These are phyloP conservation scores for Taiozyma sp. DNA, from an alignment of 1,139 yeast species.

Conservation along the genomic window DNA sequence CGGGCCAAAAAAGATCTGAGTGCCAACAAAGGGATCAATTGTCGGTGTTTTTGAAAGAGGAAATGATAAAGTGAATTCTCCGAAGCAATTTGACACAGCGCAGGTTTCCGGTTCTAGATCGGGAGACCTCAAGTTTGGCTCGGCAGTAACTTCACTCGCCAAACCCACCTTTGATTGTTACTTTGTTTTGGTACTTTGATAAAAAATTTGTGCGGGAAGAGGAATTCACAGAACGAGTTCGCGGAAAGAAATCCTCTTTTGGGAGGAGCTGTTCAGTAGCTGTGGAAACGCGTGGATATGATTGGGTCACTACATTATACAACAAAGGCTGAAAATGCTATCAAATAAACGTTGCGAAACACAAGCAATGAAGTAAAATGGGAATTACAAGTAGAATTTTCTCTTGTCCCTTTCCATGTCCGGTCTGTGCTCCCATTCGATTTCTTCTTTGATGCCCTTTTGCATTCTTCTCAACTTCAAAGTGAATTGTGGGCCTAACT, in stretches of 20 bases:
- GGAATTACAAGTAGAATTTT: constrained; percentile 69
- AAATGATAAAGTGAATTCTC: not conserved
- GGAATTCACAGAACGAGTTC: not conserved
- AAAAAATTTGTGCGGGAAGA: not conserved
- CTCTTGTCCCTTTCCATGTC: constrained; percentile 96
- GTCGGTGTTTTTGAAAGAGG: not conserved
- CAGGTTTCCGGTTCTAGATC: not conserved
- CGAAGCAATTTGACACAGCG: not conserved
- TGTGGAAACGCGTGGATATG: not conserved
- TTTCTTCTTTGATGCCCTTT: constrained; percentile 84
- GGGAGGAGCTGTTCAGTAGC: not conserved
- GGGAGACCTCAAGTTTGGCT: not conserved
- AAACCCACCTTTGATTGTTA: not conserved
- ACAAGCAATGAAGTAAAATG: not conserved
- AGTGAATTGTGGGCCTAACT: constrained; percentile 95
- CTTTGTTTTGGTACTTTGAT: constrained; percentile 1
- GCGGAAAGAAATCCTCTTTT: not conserved
- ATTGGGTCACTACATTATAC: not conserved
- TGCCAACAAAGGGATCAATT: not conserved
- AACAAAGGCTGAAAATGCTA: not conserved
- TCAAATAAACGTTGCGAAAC: not conserved
- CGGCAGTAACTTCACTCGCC: not conserved
- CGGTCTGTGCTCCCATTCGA: constrained; percentile 94
- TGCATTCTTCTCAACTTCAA: constrained; percentile 82
- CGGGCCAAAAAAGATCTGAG: not conserved